A percentile compares a stretch with the other conserved stretches of the same genome.
Evolutionary conservation across 139 green algal genomes (phyloP).

Genomic region (Axilococcus clingmanii): DNA sequence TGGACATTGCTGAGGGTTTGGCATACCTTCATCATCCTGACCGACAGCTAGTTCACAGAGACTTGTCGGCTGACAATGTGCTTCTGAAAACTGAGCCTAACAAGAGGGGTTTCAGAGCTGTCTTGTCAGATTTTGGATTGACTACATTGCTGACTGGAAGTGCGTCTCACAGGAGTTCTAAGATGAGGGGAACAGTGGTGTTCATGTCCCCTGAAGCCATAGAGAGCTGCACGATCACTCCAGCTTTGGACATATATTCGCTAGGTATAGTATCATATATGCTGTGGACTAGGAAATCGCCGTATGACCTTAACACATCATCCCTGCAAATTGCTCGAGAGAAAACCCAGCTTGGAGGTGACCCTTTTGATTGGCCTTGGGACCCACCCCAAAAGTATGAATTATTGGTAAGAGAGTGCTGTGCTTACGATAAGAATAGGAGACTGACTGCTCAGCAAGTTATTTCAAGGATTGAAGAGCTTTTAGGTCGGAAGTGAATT

Average conservation of each 20-base stretch:
- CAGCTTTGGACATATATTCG: slow-evolving; percentile 18
- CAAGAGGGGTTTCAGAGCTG: slow-evolving; percentile 12
- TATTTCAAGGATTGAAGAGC: too few species aligned
- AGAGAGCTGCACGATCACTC: too few species aligned
- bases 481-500: too few species aligned
- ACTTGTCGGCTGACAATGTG: slow-evolving; percentile 16
- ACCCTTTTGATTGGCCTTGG: too few species aligned
- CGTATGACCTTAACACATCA: too few species aligned
- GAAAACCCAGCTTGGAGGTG: too few species aligned
- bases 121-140: slow-evolving; percentile 20
- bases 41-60: slow-evolving; percentile 14
- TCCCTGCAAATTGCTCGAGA: too few species aligned
- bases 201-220: slow-evolving; percentile 8
- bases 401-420: too few species aligned
- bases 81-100: slow-evolving; percentile 1
- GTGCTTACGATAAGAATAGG: too few species aligned
- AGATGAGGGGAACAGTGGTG: slow-evolving; percentile 12
- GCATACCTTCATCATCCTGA: slow-evolving; percentile 12
- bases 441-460: too few species aligned
- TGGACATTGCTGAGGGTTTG: slow-evolving; percentile 11
- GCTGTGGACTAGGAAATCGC: too few species aligned
- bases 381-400: too few species aligned
- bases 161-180: slow-evolving; percentile 8
- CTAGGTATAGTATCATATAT: slow-evolving; percentile 11
- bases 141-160: background rate